Percentiles rank a stretch among this genome's conserved stretches.
Evolutionary conservation across 352 stramenopile species (phyloP).

Genomic region (Globisporangium carolinianum): DNA sequence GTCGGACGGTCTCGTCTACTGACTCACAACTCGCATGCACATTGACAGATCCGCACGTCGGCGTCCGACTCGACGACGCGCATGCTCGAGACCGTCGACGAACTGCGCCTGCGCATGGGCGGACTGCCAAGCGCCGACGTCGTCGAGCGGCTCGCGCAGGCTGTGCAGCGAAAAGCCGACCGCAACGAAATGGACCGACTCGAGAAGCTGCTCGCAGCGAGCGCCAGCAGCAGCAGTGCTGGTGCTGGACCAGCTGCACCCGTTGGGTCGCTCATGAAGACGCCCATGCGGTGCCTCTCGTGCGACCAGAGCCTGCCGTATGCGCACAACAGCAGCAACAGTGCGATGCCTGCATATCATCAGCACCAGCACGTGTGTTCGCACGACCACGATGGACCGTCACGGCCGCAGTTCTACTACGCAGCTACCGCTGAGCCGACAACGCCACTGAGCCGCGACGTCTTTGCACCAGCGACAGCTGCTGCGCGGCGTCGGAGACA

Average conservation of each 20-base stretch:
- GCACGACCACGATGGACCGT: conserved; percentile 1
- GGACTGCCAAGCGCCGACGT: conserved; percentile 41
- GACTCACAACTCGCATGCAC: not conserved
- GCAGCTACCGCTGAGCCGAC: not conserved
- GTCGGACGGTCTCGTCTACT: not conserved
- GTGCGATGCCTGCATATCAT: conserved; percentile 3
- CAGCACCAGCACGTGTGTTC: conserved; percentile 1
- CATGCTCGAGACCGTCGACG: conserved; percentile 46
- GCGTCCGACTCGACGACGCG: conserved; percentile 27
- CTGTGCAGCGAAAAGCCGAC: conserved; percentile 49
- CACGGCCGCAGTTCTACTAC: not conserved
- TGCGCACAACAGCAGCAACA: conserved; percentile 3
- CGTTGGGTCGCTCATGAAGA: conserved; percentile 37
- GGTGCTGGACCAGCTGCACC: not conserved
- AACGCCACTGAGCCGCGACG: not conserved
- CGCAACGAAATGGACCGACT: conserved; percentile 46
- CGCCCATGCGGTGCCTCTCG: conserved; percentile 48
- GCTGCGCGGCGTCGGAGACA: conserved; percentile 12
- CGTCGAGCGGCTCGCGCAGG: conserved; percentile 29
- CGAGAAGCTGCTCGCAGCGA: conserved; percentile 22
- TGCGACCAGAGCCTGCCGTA: conserved; percentile 48
- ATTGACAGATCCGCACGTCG: conserved; percentile 27
- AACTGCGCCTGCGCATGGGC: conserved; percentile 36
- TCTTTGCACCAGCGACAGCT: conserved; percentile 7
- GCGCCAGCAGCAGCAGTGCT: conserved; percentile 9